phyloP scores from a whole-genome alignment of 345 rosid species.

The Linum lewisii region DNA sequence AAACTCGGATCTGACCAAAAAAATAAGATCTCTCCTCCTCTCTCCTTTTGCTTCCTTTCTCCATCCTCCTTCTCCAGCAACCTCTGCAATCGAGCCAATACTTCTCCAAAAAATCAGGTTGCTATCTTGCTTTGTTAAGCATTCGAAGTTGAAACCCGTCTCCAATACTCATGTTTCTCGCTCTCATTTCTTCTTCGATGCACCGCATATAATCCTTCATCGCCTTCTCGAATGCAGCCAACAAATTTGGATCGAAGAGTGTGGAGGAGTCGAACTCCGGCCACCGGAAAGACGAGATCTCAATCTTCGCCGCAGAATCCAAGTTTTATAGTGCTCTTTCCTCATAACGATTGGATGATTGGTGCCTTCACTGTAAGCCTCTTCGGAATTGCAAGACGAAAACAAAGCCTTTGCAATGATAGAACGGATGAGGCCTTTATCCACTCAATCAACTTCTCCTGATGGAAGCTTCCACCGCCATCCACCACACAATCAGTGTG shows the following conservation, averaged over 20 bases:
- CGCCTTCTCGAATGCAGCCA: conserved; percentile 57
- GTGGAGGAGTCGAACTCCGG: conserved; percentile 59
- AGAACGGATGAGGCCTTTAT: too few species aligned
- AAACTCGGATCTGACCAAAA: too few species aligned
- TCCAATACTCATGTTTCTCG: conserved; percentile 11
- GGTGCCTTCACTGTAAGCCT: background rate
- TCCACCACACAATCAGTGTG: conserved; percentile 26
- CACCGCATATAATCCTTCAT: conserved; percentile 32
- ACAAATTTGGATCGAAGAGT: conserved; percentile 69
- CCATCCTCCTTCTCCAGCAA: too few species aligned
- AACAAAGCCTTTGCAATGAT: conserved; percentile 9
- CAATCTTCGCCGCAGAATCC: conserved; percentile 27
- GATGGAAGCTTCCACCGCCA: conserved; percentile 38
- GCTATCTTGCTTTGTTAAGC: conserved; percentile 2
- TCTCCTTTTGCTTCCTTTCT: too few species aligned
- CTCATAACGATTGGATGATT: background rate
- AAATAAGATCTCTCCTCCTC: too few species aligned
- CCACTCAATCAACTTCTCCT: too few species aligned
- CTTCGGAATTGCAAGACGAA: background rate
- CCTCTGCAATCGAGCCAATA: too few species aligned
- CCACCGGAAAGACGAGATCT: conserved; percentile 44
- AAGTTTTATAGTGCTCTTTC: conserved; percentile 16
- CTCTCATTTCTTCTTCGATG: conserved; percentile 26
- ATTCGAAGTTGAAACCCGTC: conserved; percentile 1
- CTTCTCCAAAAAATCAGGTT: too few species aligned